Conservation (phyloP, 306 rosid genomes). For the Corylus avellana region DNA sequence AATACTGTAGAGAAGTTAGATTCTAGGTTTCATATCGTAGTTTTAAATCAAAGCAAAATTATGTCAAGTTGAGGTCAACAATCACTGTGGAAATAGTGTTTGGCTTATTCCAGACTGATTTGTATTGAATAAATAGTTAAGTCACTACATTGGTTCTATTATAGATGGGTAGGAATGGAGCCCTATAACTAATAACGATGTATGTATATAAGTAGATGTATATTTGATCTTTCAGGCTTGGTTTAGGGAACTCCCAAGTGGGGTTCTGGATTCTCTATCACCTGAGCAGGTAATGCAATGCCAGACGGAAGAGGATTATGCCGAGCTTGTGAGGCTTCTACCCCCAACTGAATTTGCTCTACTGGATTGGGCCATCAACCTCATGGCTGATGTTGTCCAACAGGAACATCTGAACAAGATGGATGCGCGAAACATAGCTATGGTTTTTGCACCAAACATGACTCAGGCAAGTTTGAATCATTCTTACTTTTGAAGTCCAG, state of each 20-base stretch:
- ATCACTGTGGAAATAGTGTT: background rate
- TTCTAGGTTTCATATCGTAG: background rate
- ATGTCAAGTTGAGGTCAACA: background rate
- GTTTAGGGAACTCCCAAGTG: conserved; percentile 89
- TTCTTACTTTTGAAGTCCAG: conserved; percentile 2
- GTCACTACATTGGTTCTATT: background rate
- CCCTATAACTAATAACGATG: background rate
- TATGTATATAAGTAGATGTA: conserved; percentile 21
- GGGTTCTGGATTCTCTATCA: conserved; percentile 68
- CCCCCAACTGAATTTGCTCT: conserved; percentile 76
- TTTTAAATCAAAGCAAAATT: background rate
- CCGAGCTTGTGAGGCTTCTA: conserved; percentile 58
- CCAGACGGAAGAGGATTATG: conserved; percentile 74
- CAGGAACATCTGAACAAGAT: conserved; percentile 80
- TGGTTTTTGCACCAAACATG: conserved; percentile 99
- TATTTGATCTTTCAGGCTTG: conserved; percentile 63
- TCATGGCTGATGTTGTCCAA: conserved; percentile 91
- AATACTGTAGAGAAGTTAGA: background rate
- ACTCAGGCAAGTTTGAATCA: conserved; percentile 61
- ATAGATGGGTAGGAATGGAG: background rate
- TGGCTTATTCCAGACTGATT: conserved; percentile 3
- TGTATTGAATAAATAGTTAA: background rate
- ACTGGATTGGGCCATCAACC: conserved; percentile 88
- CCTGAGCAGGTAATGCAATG: conserved; percentile 78
- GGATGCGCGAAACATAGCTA: conserved; percentile 84